Evolutionary conservation across 139 green algal species (phyloP).

Genomic region (Spirogloea muscicola): DNA sequence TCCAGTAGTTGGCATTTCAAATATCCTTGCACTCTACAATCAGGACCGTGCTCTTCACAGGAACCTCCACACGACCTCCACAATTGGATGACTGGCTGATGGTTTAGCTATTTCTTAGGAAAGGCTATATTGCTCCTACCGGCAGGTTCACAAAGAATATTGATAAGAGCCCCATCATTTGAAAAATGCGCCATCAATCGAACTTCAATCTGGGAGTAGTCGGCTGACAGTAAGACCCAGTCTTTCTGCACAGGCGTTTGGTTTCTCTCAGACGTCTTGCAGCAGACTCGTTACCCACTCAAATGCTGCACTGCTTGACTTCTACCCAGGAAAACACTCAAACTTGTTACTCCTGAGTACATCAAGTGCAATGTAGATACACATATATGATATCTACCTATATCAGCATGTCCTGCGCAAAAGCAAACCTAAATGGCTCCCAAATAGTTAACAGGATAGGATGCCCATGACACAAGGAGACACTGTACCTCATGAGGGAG

Average conservation of each 20-base stretch:
- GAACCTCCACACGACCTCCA: too few relatives aligned
- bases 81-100: too few relatives aligned
- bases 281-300: neutral
- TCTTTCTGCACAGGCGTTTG: neutral
- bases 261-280: neutral
- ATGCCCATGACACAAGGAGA: too few relatives aligned
- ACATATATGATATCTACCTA: neutral
- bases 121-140: too few relatives aligned
- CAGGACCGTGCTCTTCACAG: too few relatives aligned
- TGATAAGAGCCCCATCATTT: constrained; percentile 57
- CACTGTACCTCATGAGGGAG: too few relatives aligned
- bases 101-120: too few relatives aligned
- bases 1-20: too few relatives aligned
- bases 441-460: too few relatives aligned
- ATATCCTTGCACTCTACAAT: too few relatives aligned
- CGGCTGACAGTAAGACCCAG: constrained; percentile 53
- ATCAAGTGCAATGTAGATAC: neutral
- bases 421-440: too few relatives aligned
- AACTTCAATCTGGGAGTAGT: constrained; percentile 86
- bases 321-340: neutral
- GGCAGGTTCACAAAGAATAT: constrained; percentile 57
- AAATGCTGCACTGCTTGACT: neutral
- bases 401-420: neutral
- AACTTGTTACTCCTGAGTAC: neutral
- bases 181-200: constrained; percentile 86